Percentiles rank a stretch among this genome's conserved stretches.
phyloP scores from a whole-genome alignment of 352 stramenopile genomes.

The Globisporangium polare region DNA sequence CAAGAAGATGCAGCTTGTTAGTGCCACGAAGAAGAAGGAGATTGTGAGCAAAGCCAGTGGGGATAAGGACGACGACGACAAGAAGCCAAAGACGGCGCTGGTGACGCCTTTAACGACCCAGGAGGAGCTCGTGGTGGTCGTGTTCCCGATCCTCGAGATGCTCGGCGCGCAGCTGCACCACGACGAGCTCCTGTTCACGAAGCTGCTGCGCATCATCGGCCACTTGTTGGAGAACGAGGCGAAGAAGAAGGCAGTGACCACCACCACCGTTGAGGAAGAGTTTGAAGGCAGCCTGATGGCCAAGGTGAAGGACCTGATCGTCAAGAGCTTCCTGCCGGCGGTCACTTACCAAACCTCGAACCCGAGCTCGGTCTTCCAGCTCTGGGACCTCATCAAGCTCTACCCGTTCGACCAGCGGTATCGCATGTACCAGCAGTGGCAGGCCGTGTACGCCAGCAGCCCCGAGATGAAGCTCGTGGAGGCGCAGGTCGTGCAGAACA shows the following conservation, averaged over 20 bases:
- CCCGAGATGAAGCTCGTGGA: conserved; percentile 66
- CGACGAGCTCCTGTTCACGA: conserved; percentile 69
- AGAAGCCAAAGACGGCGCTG: conserved; percentile 13
- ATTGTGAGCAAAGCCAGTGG: not conserved
- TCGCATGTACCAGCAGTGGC: conserved; percentile 77
- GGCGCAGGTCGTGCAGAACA: conserved; percentile 64
- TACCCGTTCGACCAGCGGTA: conserved; percentile 80
- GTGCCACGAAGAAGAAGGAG: conserved; percentile 1
- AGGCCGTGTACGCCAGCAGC: conserved; percentile 50
- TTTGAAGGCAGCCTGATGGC: conserved; percentile 15
- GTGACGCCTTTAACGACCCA: conserved; percentile 33
- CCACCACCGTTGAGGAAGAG: not conserved
- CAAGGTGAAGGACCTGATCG: conserved; percentile 49
- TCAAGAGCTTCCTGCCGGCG: conserved; percentile 64
- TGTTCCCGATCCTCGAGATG: conserved; percentile 61
- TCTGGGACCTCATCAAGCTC: conserved; percentile 83
- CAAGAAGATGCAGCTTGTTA: conserved; percentile 38
- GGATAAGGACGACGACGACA: not conserved
- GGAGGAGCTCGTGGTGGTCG: conserved; percentile 40
- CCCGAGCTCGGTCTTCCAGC: conserved; percentile 64
- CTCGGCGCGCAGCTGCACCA: conserved; percentile 63
- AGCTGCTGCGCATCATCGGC: conserved; percentile 63
- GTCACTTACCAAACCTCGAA: conserved; percentile 75
- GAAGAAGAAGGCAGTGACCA: conserved; percentile 17
- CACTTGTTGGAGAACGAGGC: conserved; percentile 36